Conservation (phyloP, 1,284 basidiomycete genomes). For the Apiotrichum siamense region DNA sequence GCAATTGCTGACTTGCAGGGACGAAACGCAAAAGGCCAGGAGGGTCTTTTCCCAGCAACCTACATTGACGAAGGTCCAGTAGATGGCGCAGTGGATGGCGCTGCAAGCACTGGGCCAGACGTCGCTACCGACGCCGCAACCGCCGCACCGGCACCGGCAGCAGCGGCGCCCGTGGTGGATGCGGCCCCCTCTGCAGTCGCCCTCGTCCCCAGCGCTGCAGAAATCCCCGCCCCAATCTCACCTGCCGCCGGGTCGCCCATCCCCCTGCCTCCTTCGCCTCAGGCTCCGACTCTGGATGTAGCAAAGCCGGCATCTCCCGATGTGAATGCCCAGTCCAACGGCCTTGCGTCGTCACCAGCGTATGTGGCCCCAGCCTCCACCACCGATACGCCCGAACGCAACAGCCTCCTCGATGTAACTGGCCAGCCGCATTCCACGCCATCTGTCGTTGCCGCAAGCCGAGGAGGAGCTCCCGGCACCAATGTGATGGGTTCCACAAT, state of each 20-base stretch:
- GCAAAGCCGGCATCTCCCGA: not conserved
- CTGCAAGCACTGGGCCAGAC: not conserved
- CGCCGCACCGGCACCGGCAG: not conserved
- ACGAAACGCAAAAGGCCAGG: slow-evolving; percentile 70
- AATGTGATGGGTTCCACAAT: slow-evolving; percentile 73
- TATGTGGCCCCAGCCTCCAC: not conserved
- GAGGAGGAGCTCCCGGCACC: too few species aligned
- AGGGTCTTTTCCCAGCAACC: slow-evolving; percentile 84
- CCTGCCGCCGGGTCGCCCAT: not conserved
- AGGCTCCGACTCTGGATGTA: not conserved
- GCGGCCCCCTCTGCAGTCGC: not conserved
- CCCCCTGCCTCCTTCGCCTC: slow-evolving; percentile 4
- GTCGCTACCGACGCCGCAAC: not conserved
- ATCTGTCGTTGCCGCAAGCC: not conserved
- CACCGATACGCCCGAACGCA: slow-evolving; percentile 1
- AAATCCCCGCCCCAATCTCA: not conserved
- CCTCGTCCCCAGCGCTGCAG: not conserved
- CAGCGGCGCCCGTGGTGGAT: not conserved
- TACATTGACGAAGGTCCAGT: slow-evolving; percentile 64
- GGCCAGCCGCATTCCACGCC: slow-evolving; percentile 7
- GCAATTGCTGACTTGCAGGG: slow-evolving; percentile 55
- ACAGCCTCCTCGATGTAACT: slow-evolving; percentile 14
- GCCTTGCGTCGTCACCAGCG: slow-evolving; percentile 7
- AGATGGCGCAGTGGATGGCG: slow-evolving; percentile 9
- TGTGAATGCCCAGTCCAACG: not conserved